Conservation (phyloP, 495 filamentous ascomycete species). For the Penicillium cosmopolitanum region DNA sequence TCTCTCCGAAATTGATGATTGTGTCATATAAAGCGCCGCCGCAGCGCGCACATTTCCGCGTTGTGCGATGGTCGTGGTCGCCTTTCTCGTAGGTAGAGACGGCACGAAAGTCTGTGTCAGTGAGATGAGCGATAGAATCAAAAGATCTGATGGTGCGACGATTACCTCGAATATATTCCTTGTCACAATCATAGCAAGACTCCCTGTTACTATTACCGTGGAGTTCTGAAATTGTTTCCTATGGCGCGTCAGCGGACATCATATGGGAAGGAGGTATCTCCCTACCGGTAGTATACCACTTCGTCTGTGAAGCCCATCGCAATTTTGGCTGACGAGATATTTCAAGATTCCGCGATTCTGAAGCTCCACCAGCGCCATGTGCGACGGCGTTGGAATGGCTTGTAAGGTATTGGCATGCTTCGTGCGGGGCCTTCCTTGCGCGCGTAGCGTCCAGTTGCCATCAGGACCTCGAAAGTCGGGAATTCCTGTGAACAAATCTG, state of each 20-base stretch:
- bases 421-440: background rate
- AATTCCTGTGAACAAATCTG: background rate
- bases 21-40: conserved; percentile 2
- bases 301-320: background rate
- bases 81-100: conserved; percentile 9
- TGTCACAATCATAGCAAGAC: background rate
- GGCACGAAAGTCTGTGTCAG: background rate
- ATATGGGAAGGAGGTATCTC: background rate
- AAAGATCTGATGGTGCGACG: background rate
- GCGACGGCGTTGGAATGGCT: background rate
- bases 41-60: conserved; percentile 9
- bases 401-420: conserved; percentile 1
- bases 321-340: conserved; percentile 1
- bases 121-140: background rate
- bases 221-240: background rate
- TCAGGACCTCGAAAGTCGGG: background rate
- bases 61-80: conserved; percentile 10
- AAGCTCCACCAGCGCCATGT: background rate
- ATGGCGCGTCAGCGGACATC: background rate
- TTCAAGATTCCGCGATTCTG: background rate
- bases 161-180: background rate
- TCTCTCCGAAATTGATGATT: conserved; percentile 8
- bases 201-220: background rate
- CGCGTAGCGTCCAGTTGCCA: background rate
- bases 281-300: background rate